Conservation (phyloP, 1,139 yeast genomes). For the Geotrichum citri-aurantii region DNA sequence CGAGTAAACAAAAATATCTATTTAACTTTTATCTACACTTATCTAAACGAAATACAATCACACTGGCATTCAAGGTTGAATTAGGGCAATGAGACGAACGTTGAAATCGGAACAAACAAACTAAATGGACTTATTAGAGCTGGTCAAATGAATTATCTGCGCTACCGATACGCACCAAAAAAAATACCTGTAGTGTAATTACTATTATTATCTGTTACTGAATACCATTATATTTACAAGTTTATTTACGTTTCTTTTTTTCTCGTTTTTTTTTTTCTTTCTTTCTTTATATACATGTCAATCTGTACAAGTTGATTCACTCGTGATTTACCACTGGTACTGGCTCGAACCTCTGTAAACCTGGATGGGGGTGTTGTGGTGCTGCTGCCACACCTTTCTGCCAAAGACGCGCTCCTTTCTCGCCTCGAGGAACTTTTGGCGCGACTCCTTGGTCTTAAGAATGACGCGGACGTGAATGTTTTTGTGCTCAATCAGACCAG, state of each 20-base stretch:
- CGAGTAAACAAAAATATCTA: slow-evolving; percentile 19
- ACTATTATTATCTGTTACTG: neutral
- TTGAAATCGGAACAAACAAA: too few species aligned
- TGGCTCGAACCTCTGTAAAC: slow-evolving; percentile 26
- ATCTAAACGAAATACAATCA: slow-evolving; percentile 1
- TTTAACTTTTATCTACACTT: slow-evolving; percentile 13
- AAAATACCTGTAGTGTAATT: neutral
- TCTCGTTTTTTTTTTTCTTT: neutral
- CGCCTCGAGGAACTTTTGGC: slow-evolving; percentile 46
- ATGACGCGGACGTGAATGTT: slow-evolving; percentile 77
- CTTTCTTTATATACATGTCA: neutral
- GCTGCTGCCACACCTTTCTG: slow-evolving; percentile 29
- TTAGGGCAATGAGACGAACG: too few species aligned
- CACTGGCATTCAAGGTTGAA: neutral
- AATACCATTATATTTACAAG: neutral
- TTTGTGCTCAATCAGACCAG: slow-evolving; percentile 70
- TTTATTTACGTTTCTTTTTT: neutral
- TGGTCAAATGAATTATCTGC: too few species aligned
- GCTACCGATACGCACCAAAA: too few species aligned
- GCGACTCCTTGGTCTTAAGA: slow-evolving; percentile 56
- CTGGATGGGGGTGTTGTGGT: slow-evolving; percentile 27
- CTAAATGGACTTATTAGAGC: too few species aligned
- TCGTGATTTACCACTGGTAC: slow-evolving; percentile 33
- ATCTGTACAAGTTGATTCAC: neutral
- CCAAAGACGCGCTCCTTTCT: slow-evolving; percentile 42